A percentile compares a stretch with the other conserved stretches of the same genome.
Evolutionary conservation across 768 basidiomycete genomes (phyloP).

Genomic region (Punctularia strigosozonata): DNA sequence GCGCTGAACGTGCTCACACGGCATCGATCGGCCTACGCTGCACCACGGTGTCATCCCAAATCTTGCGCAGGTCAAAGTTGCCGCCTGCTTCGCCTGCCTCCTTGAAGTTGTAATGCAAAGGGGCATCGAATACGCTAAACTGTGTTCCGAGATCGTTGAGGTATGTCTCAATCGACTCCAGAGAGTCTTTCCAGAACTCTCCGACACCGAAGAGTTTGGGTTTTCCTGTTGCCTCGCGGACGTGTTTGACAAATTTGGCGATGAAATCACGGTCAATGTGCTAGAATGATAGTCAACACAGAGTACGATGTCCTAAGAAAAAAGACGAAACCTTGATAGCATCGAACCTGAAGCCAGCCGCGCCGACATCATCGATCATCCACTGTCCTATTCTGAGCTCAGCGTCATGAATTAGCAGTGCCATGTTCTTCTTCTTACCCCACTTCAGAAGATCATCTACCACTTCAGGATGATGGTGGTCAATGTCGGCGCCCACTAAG

Average conservation of each 20-base stretch:
- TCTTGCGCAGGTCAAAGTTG: conserved; percentile 63
- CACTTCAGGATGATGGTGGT: conserved; percentile 76
- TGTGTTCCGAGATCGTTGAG: conserved; percentile 54
- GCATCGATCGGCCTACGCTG: conserved; percentile 63
- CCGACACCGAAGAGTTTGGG: conserved; percentile 54
- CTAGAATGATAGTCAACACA: too few species aligned
- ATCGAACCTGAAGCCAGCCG: conserved; percentile 73
- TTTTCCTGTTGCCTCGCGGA: conserved; percentile 31
- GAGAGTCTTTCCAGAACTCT: conserved; percentile 92
- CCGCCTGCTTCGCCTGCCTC: conserved; percentile 58
- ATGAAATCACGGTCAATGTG: conserved; percentile 70
- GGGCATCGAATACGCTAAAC: conserved; percentile 79
- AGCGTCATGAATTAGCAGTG: not conserved
- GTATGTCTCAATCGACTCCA: conserved; percentile 41
- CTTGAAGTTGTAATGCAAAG: conserved; percentile 76
- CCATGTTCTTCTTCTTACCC: too few species aligned
- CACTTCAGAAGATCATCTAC: conserved; percentile 62
- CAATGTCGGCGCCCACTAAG: conserved; percentile 38
- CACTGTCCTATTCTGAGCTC: conserved; percentile 38
- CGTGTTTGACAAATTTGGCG: conserved; percentile 53
- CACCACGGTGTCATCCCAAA: conserved; percentile 64
- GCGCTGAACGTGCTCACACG: too few species aligned
- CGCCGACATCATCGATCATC: too few species aligned
- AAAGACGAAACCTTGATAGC: too few species aligned
- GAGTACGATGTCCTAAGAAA: too few species aligned